Conservation (phyloP, 148 eudicot species). For the Rhododendron simsii region DNA sequence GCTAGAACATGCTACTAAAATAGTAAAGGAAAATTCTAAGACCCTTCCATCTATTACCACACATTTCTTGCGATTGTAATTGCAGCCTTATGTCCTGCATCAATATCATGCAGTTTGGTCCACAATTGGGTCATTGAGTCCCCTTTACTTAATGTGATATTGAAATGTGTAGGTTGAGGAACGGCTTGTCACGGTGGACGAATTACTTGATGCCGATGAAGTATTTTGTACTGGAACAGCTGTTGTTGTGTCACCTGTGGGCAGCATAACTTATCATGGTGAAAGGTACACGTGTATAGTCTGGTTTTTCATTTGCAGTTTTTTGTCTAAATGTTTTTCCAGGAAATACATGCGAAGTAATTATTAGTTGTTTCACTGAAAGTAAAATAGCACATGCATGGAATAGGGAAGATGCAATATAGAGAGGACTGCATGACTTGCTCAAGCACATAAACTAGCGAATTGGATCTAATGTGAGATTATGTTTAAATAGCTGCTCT, state of each 20-base stretch:
- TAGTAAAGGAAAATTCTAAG: too few species aligned
- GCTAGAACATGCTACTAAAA: too few species aligned
- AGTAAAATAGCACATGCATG: background rate
- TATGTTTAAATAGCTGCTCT: background rate
- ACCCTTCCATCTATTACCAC: too few species aligned
- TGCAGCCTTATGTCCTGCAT: too few species aligned
- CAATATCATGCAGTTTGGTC: background rate
- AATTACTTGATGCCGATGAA: slow-evolving; percentile 94
- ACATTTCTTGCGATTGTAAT: too few species aligned
- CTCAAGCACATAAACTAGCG: background rate
- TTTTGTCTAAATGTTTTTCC: background rate
- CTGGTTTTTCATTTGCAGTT: background rate
- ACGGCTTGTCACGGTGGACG: slow-evolving; percentile 66
- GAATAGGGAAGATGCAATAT: background rate
- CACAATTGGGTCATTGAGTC: background rate
- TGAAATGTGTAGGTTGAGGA: slow-evolving; percentile 66
- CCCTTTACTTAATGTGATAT: slow-evolving; percentile 6
- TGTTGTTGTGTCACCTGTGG: slow-evolving; percentile 92
- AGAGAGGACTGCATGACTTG: background rate
- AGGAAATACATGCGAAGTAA: background rate
- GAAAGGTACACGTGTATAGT: slow-evolving; percentile 60
- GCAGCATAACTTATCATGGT: slow-evolving; percentile 79
- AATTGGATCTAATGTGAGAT: background rate
- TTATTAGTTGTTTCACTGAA: background rate
- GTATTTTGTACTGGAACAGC: slow-evolving; percentile 98